phyloP scores from a whole-genome alignment of 345 rosid genomes.

The Salix purpurea region DNA sequence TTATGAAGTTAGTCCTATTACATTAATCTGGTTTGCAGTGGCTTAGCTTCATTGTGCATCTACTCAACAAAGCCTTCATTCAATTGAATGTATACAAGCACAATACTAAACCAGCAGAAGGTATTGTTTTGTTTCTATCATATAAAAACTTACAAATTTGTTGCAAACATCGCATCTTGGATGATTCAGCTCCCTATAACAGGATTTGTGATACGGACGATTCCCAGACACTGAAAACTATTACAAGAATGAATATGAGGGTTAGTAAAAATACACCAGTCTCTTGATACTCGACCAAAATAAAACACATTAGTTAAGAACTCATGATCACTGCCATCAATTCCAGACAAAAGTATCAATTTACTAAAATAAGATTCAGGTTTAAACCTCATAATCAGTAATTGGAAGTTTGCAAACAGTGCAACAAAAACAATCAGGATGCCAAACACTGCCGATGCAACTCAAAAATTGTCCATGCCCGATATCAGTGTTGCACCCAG shows the following conservation, averaged over 20 bases:
- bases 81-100: no score
- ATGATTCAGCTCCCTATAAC: constrained; percentile 74
- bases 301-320: constrained; percentile 2
- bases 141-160: constrained; percentile 58
- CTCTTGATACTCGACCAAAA: background rate
- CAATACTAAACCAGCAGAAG: background rate
- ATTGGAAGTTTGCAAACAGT: constrained; percentile 66
- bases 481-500: constrained; percentile 84
- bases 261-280: constrained; percentile 18
- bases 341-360: constrained; percentile 2
- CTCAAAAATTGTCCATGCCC: constrained; percentile 82
- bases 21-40: background rate
- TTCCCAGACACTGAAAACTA: constrained; percentile 80
- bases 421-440: constrained; percentile 87
- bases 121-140: background rate
- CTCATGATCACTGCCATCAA: constrained; percentile 10
- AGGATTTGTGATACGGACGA: constrained; percentile 77
- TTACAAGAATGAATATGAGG: constrained; percentile 17
- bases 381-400: constrained; percentile 63
- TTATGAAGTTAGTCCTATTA: background rate
- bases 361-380: constrained; percentile 5
- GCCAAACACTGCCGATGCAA: constrained; percentile 80
- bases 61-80: background rate
- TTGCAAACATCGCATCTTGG: constrained; percentile 93
- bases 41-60: background rate